phyloP scores from a whole-genome alignment of 2,329 filamentous ascomycete species.

The Keithomyces neogunnii region DNA sequence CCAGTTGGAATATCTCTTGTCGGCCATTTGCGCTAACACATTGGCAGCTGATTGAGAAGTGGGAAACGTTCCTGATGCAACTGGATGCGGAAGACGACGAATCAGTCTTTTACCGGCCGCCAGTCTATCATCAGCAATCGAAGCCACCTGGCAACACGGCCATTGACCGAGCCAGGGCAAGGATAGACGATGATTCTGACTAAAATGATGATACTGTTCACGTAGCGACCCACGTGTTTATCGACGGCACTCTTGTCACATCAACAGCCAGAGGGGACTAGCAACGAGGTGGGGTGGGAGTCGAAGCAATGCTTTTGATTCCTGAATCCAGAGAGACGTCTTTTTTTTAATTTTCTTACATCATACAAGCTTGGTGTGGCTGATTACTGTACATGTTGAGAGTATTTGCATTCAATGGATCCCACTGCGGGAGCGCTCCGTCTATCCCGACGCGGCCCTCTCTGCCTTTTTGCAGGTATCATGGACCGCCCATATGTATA shows the following conservation, averaged over 20 bases:
- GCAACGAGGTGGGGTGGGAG: slow-evolving; percentile 3
- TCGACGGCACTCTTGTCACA: slow-evolving; percentile 1
- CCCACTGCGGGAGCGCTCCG: background rate
- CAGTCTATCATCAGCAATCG: slow-evolving; percentile 42
- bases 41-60: slow-evolving; percentile 65
- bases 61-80: slow-evolving; percentile 97
- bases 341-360: slow-evolving; percentile 17
- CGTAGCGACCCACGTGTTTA: background rate
- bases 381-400: slow-evolving; percentile 26
- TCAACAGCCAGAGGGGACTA: slow-evolving; percentile 5
- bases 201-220: slow-evolving; percentile 22
- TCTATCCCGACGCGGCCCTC: background rate
- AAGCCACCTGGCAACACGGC: slow-evolving; percentile 49
- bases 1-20: slow-evolving; percentile 3
- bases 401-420: slow-evolving; percentile 5
- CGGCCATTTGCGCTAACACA: slow-evolving; percentile 2
- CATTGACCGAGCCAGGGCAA: slow-evolving; percentile 49
- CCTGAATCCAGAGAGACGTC: slow-evolving; percentile 13
- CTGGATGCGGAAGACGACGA: slow-evolving; percentile 89
- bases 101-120: slow-evolving; percentile 55
- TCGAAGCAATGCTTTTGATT: slow-evolving; percentile 3
- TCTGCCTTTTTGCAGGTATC: background rate
- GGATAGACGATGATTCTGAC: slow-evolving; percentile 49
- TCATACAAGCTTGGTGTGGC: slow-evolving; percentile 25
- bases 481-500: background rate